Percentiles rank a stretch among this genome's conserved stretches.
phyloP scores from a whole-genome alignment of 2,329 filamentous ascomycete genomes.

The Dactylella cylindrospora region DNA sequence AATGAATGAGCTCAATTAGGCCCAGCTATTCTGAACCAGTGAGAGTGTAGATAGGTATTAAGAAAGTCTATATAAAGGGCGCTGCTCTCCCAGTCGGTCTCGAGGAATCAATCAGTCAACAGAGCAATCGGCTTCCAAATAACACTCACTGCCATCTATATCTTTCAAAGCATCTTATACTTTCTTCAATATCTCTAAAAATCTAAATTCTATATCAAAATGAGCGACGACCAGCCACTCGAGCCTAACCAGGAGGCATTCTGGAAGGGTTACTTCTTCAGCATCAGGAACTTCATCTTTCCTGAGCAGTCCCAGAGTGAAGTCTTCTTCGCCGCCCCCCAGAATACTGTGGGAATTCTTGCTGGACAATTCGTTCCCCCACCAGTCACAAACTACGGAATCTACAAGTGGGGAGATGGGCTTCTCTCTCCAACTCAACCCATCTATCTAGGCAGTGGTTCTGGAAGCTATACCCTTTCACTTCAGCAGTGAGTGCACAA shows the following conservation, averaged over 20 bases:
- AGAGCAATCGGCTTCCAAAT: no score
- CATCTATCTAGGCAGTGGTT: conserved; percentile 3
- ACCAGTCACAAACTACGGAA: conserved; percentile 19
- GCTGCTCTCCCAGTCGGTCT: no score
- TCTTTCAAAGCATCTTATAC: no score
- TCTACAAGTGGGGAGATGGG: conserved; percentile 16
- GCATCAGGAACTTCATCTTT: conserved; percentile 3
- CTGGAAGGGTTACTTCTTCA: conserved; percentile 20
- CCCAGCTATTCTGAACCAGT: no score
- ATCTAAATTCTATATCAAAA: no score
- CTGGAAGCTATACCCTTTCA: conserved; percentile 8
- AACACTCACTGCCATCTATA: no score
- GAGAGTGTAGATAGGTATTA: no score
- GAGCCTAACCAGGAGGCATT: conserved; percentile 10
- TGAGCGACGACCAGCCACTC: conserved; percentile 5
- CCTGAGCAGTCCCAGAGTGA: neutral
- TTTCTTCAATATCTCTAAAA: no score
- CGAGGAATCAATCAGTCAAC: no score
- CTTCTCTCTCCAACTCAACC: conserved; percentile 8
- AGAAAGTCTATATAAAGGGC: no score
- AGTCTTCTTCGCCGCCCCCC: conserved; percentile 14
- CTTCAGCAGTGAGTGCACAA: conserved; percentile 6
- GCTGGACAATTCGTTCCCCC: conserved; percentile 1
- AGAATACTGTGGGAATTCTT: conserved; percentile 9
- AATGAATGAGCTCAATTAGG: no score